phyloP scores from a whole-genome alignment of 768 basidiomycete species.

The Leccinum rimulosum region DNA sequence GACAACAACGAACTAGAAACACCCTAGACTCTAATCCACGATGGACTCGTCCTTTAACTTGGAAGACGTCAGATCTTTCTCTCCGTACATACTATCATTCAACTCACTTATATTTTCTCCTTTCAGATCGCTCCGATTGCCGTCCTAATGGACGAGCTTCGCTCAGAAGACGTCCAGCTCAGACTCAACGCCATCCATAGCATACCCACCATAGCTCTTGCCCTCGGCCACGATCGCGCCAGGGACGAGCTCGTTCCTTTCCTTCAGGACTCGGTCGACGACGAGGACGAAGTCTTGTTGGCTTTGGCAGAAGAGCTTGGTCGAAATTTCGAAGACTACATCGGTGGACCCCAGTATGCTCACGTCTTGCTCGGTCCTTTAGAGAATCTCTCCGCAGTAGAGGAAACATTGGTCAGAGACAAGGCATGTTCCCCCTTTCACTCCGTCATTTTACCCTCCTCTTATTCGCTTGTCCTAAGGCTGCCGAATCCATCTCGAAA shows the following conservation, averaged over 20 bases:
- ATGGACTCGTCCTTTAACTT: slow-evolving; percentile 67
- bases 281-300: slow-evolving; percentile 96
- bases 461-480: slow-evolving; percentile 47
- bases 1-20: background rate
- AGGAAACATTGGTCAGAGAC: slow-evolving; percentile 96
- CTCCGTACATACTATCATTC: slow-evolving; percentile 3
- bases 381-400: slow-evolving; percentile 93
- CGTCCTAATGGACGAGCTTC: slow-evolving; percentile 96
- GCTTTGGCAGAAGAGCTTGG: slow-evolving; percentile 96
- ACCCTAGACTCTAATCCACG: slow-evolving; percentile 13
- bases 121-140: slow-evolving; percentile 89
- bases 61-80: slow-evolving; percentile 59
- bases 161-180: slow-evolving; percentile 95
- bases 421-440: slow-evolving; percentile 59
- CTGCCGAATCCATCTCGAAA: slow-evolving; percentile 93
- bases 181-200: slow-evolving; percentile 96
- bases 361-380: slow-evolving; percentile 88
- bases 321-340: slow-evolving; percentile 87
- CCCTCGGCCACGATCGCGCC: slow-evolving; percentile 91
- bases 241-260: slow-evolving; percentile 95
- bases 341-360: slow-evolving; percentile 85
- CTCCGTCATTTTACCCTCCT: background rate
- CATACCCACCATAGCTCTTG: slow-evolving; percentile 96
- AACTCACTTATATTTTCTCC: slow-evolving; percentile 16
- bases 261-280: slow-evolving; percentile 98